Evolutionary conservation across 306 rosid genomes (phyloP), one percentile per base, ranked within the genome.

Genomic region (Fagus sylvatica): DNA sequence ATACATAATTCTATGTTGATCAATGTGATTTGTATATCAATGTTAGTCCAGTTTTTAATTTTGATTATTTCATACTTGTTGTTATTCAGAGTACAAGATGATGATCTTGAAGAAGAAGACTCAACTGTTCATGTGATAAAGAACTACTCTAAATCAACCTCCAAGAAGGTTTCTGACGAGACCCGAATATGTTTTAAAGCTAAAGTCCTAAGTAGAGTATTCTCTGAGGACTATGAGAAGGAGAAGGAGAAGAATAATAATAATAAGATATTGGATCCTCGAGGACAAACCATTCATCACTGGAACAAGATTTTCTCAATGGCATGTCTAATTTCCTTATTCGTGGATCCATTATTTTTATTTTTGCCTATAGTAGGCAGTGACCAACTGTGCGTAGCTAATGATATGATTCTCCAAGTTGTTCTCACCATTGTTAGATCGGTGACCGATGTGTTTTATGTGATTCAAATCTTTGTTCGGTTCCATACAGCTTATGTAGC

Each of bases 401-500:
- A 79, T 69, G 91, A 78, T 46, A 61, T 48, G 57, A 85, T 54
- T 1, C 82, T 70, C 55, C 82, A 87, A 69, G 82, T 82, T 22
- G 17, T 75, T 40, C 91, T 87, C 56, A 84, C 87, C 28, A 17
- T 75, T 43, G 67, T 87, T 10, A 82, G 91, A 85, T 42, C 91
- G 46, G 34, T 75, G 22, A 82, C 70, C 12, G 91, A 87, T 78
- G 12, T 64, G 39, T 82, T 87, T 71, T 87, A 87, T 61, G 66
- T 85, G 72, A 36, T 80, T 82, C 89, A 87, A 56, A 87, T 87
- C 77, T 69, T 75, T 33, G 62, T 74, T 46, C 83, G 80, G 80
- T 85, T 87, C 72, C 87, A 87, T 22, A 87, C 91, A 17, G 88
- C 91, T 54, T 87, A 82, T 72, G 82, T 87, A 42, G 91, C 91